Evolutionary conservation across 2,329 filamentous ascomycete genomes (phyloP).

Genomic region (Drechslerella dactyloides): DNA sequence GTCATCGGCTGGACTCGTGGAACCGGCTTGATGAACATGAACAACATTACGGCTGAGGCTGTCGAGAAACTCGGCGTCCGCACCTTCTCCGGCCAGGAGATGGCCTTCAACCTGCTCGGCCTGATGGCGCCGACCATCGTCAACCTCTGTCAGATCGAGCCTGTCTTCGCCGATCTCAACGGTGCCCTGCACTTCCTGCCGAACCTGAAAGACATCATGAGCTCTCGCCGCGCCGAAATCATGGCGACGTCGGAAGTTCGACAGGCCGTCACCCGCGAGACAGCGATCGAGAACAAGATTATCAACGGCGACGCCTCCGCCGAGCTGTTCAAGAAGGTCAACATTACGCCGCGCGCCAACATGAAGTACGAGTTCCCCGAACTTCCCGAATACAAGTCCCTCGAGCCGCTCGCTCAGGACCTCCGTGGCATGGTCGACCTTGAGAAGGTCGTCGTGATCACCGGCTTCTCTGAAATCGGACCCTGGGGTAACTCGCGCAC

Average conservation of each 20-base stretch:
- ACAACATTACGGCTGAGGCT: conserved; percentile 96
- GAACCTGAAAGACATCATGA: conserved; percentile 93
- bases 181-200: conserved; percentile 97
- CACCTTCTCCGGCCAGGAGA: conserved; percentile 98
- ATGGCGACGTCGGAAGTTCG: conserved; percentile 94
- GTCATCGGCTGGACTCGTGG: conserved; percentile 99
- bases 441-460: conserved; percentile 96
- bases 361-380: conserved; percentile 96
- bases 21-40: conserved; percentile 95
- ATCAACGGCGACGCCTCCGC: conserved; percentile 94
- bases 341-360: conserved; percentile 91
- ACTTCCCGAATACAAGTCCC: conserved; percentile 91
- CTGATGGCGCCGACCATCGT: conserved; percentile 94
- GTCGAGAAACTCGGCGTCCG: conserved; percentile 96
- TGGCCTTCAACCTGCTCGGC: conserved; percentile 97
- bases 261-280: conserved; percentile 93
- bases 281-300: conserved; percentile 92
- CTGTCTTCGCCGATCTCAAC: conserved; percentile 96
- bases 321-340: conserved; percentile 91
- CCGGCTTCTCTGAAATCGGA: conserved; percentile 92
- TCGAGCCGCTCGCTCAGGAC: conserved; percentile 83
- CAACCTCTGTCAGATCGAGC: conserved; percentile 92
- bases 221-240: conserved; percentile 87
- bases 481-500: conserved; percentile 99
- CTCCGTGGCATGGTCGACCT: conserved; percentile 98